Percentiles rank a stretch among this genome's conserved stretches.
Conservation (phyloP, 2,329 filamentous ascomycete species). For the Plenodomus biglobosus region DNA sequence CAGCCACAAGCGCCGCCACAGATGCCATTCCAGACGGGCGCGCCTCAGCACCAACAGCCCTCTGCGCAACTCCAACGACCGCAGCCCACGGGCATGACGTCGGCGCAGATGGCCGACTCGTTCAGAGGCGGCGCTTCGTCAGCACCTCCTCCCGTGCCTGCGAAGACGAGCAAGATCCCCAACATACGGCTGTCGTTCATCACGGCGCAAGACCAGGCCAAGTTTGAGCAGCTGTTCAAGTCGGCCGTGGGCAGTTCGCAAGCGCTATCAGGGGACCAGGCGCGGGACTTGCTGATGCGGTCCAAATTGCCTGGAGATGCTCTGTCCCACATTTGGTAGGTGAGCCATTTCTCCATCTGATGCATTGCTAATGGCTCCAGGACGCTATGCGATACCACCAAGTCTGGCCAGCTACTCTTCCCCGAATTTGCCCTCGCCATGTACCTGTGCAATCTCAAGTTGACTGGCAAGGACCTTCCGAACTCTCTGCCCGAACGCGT, state of each 20-base stretch:
- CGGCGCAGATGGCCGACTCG: constrained; percentile 64
- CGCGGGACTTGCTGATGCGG: constrained; percentile 81
- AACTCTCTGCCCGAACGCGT: constrained; percentile 76
- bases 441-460: constrained; percentile 94
- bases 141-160: constrained; percentile 63
- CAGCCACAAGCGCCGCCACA: constrained; percentile 58
- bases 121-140: constrained; percentile 50
- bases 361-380: constrained; percentile 49
- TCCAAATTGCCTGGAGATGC: constrained; percentile 86
- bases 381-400: constrained; percentile 92
- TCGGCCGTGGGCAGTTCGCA: constrained; percentile 84
- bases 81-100: constrained; percentile 63
- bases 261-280: constrained; percentile 88
- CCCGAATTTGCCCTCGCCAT: constrained; percentile 97
- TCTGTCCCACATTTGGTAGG: constrained; percentile 88
- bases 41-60: constrained; percentile 57
- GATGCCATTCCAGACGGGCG: constrained; percentile 47
- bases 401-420: constrained; percentile 93
- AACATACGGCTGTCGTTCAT: constrained; percentile 96
- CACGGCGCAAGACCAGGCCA: constrained; percentile 88
- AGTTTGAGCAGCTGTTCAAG: constrained; percentile 97
- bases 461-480: constrained; percentile 84
- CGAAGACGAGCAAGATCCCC: constrained; percentile 73
- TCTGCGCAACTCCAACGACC: constrained; percentile 50
- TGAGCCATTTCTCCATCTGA: constrained; percentile 1